Base-by-base conservation (phyloP, 768 basidiomycete genomes). In the Zangia roseola region DNA sequence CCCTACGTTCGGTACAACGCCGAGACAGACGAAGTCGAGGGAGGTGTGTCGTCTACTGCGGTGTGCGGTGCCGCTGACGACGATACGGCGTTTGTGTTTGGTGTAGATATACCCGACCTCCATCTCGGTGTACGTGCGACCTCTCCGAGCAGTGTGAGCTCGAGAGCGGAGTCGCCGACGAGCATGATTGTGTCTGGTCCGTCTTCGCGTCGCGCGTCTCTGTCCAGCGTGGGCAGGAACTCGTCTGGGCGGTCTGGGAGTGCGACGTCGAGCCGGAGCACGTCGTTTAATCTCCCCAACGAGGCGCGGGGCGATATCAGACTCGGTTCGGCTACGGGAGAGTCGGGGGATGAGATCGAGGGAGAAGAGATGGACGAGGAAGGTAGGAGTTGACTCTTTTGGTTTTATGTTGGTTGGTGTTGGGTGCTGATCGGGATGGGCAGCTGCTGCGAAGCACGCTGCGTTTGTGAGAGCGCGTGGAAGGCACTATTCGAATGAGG, bases 1-100 rank as follows among this genome's bases (percentile, higher is more conserved):
- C 94, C 94, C 2, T 97, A 89, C 69, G 94, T 97, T 45, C 77
- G 91, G 57, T 94, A 93, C 69, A 88, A 93, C 60, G 79, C 90
- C 3, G 85, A 88, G 64, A 85, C 86, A n/a, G 91, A 93, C 66
- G 79, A 80, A 45, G 71, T 92, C 36, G 91, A 93, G 68, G 84
- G 88, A 54, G 91, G 94, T 92, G 67, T 62, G 74, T 69, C 19
- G 6, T 23, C 12, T 10, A 17, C 10, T 21, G 17, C 19, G 2
- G 2, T 5, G 4, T 14, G 5, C 5, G n/a, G 23, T 25, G 17
- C 16, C n/a, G 12, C 5, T 13, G 35, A 20, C 14, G 23, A 45
- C 17, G 47, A n/a, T n/a, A n/a, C n/a, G 37, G 37, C 31, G 24
- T 31, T 21, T 20, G 39, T 25, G 24, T 30, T 23, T 19, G 25